Base-by-base conservation (phyloP, 2,329 filamentous ascomycete genomes). In the Aspergillus novoparasiticus region DNA sequence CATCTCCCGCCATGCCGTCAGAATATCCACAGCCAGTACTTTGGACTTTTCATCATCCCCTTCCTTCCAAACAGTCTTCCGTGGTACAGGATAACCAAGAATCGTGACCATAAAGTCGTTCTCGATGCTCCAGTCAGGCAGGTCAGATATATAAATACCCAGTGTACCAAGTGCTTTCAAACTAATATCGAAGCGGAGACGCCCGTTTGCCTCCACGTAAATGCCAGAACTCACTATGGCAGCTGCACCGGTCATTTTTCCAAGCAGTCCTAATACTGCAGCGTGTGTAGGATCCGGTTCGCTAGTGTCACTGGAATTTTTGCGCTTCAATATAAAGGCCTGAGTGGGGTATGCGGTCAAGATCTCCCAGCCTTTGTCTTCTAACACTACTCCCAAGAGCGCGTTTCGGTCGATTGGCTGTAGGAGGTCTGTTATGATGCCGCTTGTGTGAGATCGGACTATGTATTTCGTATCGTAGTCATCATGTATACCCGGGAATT, bases 221-320 rank as follows among this genome's bases (percentile, higher is more conserved):
- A 89, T 84, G 32, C 85, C 83, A n/a, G 82, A 89, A 43, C 82
- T 83, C 1, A 90, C 81, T 9, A 97, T 84, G 0, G 93, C 93
- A 1, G 92, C 93, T 0, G 90, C 88, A 0, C 93, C 94, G 0
- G 93, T 93, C 91, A 98, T 96, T 77, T 97, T 97, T 2, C 86
- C 90, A 4, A 96, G 68, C 2, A 98, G 81, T 0, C 94, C 94
- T 0, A 98, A 77, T 21, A 90, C 88, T 0, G 92, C 88, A 1
- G 94, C 82, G 50, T 77, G 67, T 6, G 72, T 76, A 5, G 65
- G 57, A 3, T 32, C 65, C 8, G n/a, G 16, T 1, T 66, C 58
- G 10, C 71, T 69, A 10, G 32, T 14, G 34, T 30, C n/a, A 30
- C 30, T 39, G 1, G 32, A 16, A 23, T 75, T 70, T 3, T 73